These are phyloP conservation scores for Oemleria cerasiformis DNA, from an alignment of 306 rosid genomes.

Conservation along the genomic window DNA sequence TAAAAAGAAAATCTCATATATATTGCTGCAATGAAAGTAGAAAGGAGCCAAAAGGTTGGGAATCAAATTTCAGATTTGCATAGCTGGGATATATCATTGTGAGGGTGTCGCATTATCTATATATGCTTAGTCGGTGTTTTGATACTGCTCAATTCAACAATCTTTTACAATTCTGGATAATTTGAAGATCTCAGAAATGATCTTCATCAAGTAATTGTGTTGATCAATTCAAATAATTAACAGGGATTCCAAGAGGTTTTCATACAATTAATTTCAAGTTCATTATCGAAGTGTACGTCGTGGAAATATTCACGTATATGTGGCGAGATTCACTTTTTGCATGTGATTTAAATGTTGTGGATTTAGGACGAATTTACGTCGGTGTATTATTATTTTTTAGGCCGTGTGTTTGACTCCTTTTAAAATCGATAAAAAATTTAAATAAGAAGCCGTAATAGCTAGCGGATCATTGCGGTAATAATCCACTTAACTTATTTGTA, in stretches of 20 bases:
- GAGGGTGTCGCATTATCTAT: not conserved
- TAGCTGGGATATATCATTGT: not conserved
- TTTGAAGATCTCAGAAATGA: not conserved
- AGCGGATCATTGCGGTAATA: too few species aligned
- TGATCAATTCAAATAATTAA: not conserved
- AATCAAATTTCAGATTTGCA: constrained; percentile 11
- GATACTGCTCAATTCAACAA: not conserved
- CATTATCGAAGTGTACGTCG: too few species aligned
- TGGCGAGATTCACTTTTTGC: accelerated
- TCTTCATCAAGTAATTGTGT: not conserved
- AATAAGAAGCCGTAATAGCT: too few species aligned
- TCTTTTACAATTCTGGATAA: not conserved
- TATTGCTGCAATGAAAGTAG: constrained; percentile 14
- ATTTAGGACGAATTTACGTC: too few species aligned
- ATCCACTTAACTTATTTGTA: too few species aligned
- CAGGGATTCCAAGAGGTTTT: not conserved
- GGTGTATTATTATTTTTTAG: too few species aligned
- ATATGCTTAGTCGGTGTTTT: not conserved
- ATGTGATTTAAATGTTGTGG: too few species aligned
- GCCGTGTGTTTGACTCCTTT: too few species aligned
- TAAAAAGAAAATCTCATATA: not conserved
- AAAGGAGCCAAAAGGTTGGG: constrained; percentile 11
- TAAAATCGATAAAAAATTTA: too few species aligned
- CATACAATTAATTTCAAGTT: too few species aligned
- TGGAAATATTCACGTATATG: too few species aligned